Evolutionary conservation across 2,329 filamentous ascomycete genomes (phyloP).

Genomic region (Kalaharituber pfeilii): DNA sequence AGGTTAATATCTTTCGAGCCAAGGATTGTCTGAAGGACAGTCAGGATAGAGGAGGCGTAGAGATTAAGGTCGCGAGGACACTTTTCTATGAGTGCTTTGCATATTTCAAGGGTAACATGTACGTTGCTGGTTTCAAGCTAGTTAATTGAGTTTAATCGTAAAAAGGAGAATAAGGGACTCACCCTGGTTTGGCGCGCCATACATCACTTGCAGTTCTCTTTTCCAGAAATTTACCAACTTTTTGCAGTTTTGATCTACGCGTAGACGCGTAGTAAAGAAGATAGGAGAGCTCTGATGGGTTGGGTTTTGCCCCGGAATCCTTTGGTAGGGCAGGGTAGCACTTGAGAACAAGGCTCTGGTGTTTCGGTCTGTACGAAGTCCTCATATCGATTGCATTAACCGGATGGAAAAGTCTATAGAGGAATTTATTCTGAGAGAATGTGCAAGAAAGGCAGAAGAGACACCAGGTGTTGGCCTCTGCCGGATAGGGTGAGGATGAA

Average conservation of each 20-base stretch:
- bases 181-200: slow-evolving; percentile 76
- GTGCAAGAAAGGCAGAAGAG: background rate
- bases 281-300: slow-evolving; percentile 91
- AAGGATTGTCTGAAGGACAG: slow-evolving; percentile 66
- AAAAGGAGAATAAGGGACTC: slow-evolving; percentile 27
- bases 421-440: background rate
- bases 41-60: slow-evolving; percentile 69
- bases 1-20: slow-evolving; percentile 76
- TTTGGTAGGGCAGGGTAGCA: slow-evolving; percentile 83
- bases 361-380: slow-evolving; percentile 56
- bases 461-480: background rate
- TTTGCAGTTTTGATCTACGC: slow-evolving; percentile 84
- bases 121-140: slow-evolving; percentile 47
- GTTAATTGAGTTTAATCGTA: slow-evolving; percentile 6
- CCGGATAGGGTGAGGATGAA: background rate
- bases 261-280: slow-evolving; percentile 93
- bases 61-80: slow-evolving; percentile 76
- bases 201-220: slow-evolving; percentile 87
- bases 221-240: slow-evolving; percentile 86
- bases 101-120: slow-evolving; percentile 83
- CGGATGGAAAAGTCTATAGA: background rate
- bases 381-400: background rate
- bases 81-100: slow-evolving; percentile 84
- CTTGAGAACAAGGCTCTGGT: slow-evolving; percentile 88
- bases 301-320: slow-evolving; percentile 82